A percentile compares a stretch with the other conserved stretches of the same genome.
Evolutionary conservation across 2,329 filamentous ascomycete genomes (phyloP).

Genomic region (Emmonsia crescens): DNA sequence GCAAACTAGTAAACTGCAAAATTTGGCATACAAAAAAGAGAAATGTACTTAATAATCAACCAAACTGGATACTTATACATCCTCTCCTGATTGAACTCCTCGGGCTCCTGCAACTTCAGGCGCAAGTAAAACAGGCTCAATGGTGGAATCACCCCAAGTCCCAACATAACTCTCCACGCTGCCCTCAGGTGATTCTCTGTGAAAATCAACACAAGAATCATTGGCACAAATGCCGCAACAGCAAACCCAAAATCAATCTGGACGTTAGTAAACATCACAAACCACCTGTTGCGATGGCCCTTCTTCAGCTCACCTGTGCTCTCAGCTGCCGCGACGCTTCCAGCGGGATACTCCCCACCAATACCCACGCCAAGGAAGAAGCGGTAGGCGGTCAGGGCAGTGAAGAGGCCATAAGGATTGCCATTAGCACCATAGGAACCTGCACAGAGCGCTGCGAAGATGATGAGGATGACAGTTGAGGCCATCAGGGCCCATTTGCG

Average conservation of each 20-base stretch:
- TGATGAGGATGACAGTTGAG: conserved; percentile 70
- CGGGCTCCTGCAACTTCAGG: conserved; percentile 63
- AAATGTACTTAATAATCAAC: conserved; percentile 38
- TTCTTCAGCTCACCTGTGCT: conserved; percentile 69
- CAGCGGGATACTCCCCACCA: conserved; percentile 48
- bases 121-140: conserved; percentile 60
- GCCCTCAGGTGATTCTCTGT: conserved; percentile 55
- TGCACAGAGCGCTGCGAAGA: conserved; percentile 71
- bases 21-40: conserved; percentile 27
- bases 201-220: conserved; percentile 50
- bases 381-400: conserved; percentile 68
- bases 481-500: conserved; percentile 70
- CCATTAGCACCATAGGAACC: conserved; percentile 67
- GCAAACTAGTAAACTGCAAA: conserved; percentile 30
- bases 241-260: conserved; percentile 83
- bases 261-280: conserved; percentile 78
- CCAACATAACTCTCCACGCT: conserved; percentile 74
- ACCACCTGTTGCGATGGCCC: conserved; percentile 81
- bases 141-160: conserved; percentile 68
- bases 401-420: conserved; percentile 59
- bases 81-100: conserved; percentile 60
- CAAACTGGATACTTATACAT: conserved; percentile 51
- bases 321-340: conserved; percentile 74
- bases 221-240: conserved; percentile 65
- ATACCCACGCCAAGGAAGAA: conserved; percentile 79